Evolutionary conservation across 305 asterid species (phyloP).

Genomic region (Fraxinus velutina): DNA sequence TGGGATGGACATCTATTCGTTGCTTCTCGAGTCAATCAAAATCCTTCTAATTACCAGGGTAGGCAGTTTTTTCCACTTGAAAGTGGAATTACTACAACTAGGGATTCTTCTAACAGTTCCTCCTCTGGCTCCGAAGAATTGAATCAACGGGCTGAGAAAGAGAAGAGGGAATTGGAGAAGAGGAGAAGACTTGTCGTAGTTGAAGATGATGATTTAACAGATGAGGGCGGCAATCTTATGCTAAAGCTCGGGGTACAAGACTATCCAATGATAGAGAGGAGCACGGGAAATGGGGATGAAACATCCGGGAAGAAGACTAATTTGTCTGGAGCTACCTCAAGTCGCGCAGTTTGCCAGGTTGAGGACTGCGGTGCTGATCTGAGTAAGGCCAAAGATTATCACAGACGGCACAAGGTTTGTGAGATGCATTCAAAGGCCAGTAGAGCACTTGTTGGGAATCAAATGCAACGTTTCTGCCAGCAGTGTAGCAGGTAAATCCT

Average conservation of each 20-base stretch:
- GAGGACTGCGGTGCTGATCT: slow-evolving; percentile 70
- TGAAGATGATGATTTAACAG: slow-evolving; percentile 26
- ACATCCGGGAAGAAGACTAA: slow-evolving; percentile 61
- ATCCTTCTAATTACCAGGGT: slow-evolving; percentile 32
- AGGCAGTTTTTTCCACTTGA: slow-evolving; percentile 51
- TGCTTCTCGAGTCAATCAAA: slow-evolving; percentile 48
- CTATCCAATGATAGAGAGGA: slow-evolving; percentile 17
- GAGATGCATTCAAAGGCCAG: slow-evolving; percentile 12
- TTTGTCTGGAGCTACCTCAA: slow-evolving; percentile 34
- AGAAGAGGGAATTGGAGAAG: slow-evolving; percentile 49
- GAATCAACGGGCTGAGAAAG: slow-evolving; percentile 27
- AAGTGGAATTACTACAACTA: slow-evolving; percentile 29
- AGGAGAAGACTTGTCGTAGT: slow-evolving; percentile 42
- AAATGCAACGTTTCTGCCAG: slow-evolving; percentile 82
- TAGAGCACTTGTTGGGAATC: slow-evolving; percentile 57
- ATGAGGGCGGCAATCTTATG: slow-evolving; percentile 37
- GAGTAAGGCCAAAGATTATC: slow-evolving; percentile 68
- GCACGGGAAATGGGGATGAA: slow-evolving; percentile 10
- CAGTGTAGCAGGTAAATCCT: slow-evolving; percentile 74
- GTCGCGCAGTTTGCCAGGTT: slow-evolving; percentile 65
- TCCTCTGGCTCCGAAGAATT: slow-evolving; percentile 58
- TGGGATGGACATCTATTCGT: slow-evolving; percentile 76
- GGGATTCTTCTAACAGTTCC: slow-evolving; percentile 47
- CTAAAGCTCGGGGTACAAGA: slow-evolving; percentile 55
- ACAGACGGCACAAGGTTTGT: slow-evolving; percentile 79